Evolutionary conservation across 2,329 filamentous ascomycete genomes (phyloP).

Genomic region (Fusarium sublunatum): DNA sequence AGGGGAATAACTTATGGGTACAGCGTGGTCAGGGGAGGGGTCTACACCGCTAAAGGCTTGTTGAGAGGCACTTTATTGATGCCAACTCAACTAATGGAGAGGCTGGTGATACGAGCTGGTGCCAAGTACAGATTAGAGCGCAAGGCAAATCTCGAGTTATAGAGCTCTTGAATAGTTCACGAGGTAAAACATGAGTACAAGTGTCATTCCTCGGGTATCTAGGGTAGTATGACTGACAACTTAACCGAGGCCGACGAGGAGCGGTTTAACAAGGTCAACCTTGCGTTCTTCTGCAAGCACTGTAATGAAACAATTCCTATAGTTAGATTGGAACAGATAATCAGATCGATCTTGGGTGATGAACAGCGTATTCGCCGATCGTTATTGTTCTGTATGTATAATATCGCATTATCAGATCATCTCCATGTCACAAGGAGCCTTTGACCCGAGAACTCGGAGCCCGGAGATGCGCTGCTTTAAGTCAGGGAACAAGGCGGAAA

Average conservation of each 20-base stretch:
- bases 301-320: not conserved
- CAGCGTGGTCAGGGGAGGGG: not conserved
- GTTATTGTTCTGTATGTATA: not conserved
- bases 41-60: constrained; percentile 8
- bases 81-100: not conserved
- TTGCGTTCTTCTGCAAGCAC: not conserved
- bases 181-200: not conserved
- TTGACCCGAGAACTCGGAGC: constrained; percentile 8
- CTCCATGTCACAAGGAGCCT: constrained; percentile 13
- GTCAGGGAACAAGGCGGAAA: constrained; percentile 1
- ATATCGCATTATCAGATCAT: constrained; percentile 19
- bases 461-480: constrained; percentile 1
- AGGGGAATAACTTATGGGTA: constrained; percentile 2
- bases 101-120: not conserved
- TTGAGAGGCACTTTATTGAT: not conserved
- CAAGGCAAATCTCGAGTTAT: too few species aligned
- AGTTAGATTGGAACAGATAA: constrained; percentile 4
- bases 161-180: not conserved
- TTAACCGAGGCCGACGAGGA: not conserved
- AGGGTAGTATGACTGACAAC: constrained; percentile 4
- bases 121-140: too few species aligned
- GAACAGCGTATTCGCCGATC: constrained; percentile 6
- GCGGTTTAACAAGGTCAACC: not conserved
- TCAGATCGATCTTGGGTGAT: constrained; percentile 13
- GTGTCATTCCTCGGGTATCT: constrained; percentile 1